Percentiles rank a stretch among this genome's conserved stretches.
These are phyloP conservation scores for Phytophthora colocasiae DNA, from an alignment of 352 stramenopile genomes.

Conservation along the genomic window DNA sequence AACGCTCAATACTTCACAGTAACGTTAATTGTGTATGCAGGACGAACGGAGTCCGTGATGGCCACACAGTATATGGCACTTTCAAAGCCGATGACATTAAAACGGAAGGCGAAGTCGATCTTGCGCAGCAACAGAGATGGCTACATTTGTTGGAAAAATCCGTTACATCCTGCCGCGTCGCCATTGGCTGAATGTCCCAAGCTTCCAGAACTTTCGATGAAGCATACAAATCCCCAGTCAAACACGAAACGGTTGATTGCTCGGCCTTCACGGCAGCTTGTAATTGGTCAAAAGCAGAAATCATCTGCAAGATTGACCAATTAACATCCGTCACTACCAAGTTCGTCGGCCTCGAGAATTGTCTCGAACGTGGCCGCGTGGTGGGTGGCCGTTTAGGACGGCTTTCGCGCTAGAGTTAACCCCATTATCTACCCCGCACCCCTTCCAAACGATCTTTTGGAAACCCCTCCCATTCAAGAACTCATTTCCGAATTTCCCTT, in stretches of 20 bases:
- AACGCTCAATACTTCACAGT: no score
- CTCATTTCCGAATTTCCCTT: constrained; percentile 35
- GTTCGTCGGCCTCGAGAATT: constrained; percentile 6
- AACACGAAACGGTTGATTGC: constrained; percentile 7
- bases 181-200: constrained; percentile 9
- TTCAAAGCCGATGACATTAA: no score
- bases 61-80: no score
- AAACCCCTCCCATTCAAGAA: background rate
- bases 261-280: background rate
- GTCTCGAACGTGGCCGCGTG: constrained; percentile 13
- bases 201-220: constrained; percentile 11
- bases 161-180: constrained; percentile 12
- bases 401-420: background rate
- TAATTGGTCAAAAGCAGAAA: constrained; percentile 1
- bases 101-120: no score
- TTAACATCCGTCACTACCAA: background rate
- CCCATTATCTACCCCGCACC: background rate
- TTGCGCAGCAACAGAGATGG: background rate
- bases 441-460: constrained; percentile 18
- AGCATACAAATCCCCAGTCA: constrained; percentile 15
- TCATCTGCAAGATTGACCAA: background rate
- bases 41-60: no score
- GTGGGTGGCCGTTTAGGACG: constrained; percentile 11
- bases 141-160: constrained; percentile 17
- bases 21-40: no score